Conservation (phyloP, 2,329 filamentous ascomycete genomes). For the Trichophyton mentagrophytes region DNA sequence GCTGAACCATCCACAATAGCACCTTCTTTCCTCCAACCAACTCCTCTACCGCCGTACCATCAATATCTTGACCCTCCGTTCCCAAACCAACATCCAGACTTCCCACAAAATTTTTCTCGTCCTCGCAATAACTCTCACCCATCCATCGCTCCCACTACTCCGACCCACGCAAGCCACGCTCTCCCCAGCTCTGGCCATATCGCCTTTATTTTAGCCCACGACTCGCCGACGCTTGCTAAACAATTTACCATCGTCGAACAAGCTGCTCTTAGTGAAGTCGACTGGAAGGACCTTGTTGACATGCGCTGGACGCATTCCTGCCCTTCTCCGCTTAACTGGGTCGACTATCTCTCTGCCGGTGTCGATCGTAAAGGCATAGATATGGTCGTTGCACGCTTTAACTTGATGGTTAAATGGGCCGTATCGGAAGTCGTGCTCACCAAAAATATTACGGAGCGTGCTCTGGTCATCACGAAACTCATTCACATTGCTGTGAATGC, state of each 20-base stretch:
- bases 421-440: constrained; percentile 51
- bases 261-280: constrained; percentile 52
- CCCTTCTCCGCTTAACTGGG: constrained; percentile 45
- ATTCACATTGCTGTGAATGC: constrained; percentile 51
- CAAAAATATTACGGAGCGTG: constrained; percentile 44
- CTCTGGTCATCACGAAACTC: constrained; percentile 48
- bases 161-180: neutral
- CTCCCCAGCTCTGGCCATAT: constrained; percentile 32
- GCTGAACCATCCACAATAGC: constrained; percentile 23
- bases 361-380: constrained; percentile 48
- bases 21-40: neutral
- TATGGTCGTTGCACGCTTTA: constrained; percentile 53
- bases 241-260: constrained; percentile 55
- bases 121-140: constrained; percentile 11
- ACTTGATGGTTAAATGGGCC: constrained; percentile 54
- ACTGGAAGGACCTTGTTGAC: constrained; percentile 54
- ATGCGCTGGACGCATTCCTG: constrained; percentile 49
- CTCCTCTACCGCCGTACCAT: neutral
- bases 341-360: constrained; percentile 43
- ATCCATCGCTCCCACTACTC: neutral
- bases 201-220: constrained; percentile 51
- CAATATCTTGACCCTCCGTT: constrained; percentile 21
- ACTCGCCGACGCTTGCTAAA: constrained; percentile 48
- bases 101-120: constrained; percentile 22
- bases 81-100: constrained; percentile 30